Percentiles rank a stretch among this genome's conserved stretches.
phyloP scores from a whole-genome alignment of 2,329 filamentous ascomycete species.

The Fusarium sp. region DNA sequence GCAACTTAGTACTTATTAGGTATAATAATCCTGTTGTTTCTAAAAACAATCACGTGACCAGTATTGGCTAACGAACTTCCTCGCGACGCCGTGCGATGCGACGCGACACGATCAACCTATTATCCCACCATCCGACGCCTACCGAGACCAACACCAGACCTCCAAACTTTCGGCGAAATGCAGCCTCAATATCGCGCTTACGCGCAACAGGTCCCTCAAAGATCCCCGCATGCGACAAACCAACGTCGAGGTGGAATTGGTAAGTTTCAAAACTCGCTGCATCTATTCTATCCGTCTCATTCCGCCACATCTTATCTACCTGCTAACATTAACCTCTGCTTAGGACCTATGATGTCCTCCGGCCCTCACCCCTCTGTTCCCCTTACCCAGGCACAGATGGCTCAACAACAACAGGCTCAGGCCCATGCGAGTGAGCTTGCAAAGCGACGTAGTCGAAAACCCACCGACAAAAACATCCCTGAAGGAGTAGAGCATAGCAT shows the following conservation, averaged over 20 bases:
- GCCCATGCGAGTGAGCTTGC: conserved; percentile 71
- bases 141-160: conserved; percentile 18
- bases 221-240: conserved; percentile 60
- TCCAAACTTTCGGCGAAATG: conserved; percentile 51
- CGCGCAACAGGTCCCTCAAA: conserved; percentile 62
- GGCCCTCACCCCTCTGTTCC: conserved; percentile 63
- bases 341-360: conserved; percentile 66
- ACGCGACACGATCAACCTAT: conserved; percentile 43
- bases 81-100: conserved; percentile 38
- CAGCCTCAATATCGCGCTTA: conserved; percentile 65
- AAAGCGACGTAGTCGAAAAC: conserved; percentile 85
- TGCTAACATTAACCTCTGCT: conserved; percentile 26
- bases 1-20: not conserved
- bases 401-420: conserved; percentile 62
- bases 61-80: conserved; percentile 27
- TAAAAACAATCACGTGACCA: conserved; percentile 37
- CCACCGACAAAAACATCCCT: conserved; percentile 93
- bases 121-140: conserved; percentile 23
- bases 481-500: conserved; percentile 87
- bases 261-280: conserved; percentile 48
- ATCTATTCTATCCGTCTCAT: conserved; percentile 2
- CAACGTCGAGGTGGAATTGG: conserved; percentile 66
- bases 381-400: conserved; percentile 65
- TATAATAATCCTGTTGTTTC: not conserved
- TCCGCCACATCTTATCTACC: not conserved